phyloP scores from a whole-genome alignment of 2,329 filamentous ascomycete genomes.

The Fusarium goolgardi region DNA sequence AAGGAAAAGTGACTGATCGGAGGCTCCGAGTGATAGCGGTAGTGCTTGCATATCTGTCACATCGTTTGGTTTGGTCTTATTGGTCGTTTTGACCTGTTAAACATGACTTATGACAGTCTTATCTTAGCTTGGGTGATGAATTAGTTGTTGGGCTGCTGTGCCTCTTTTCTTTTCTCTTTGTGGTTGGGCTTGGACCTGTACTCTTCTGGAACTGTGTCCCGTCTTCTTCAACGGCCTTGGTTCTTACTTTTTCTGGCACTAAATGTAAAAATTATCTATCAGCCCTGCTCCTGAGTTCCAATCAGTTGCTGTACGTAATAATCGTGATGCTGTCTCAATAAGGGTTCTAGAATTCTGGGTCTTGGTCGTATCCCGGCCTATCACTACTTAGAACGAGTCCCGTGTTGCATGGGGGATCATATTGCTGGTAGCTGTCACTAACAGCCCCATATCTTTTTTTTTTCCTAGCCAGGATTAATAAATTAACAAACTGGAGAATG shows the following conservation, averaged over 20 bases:
- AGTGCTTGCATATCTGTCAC: not conserved
- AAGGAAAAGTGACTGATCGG: not conserved
- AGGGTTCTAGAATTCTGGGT: not conserved
- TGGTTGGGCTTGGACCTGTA: not conserved
- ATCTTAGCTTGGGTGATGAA: not conserved
- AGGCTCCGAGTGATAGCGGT: not conserved
- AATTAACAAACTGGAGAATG: not conserved
- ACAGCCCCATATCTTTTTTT: not conserved
- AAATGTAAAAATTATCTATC: not conserved
- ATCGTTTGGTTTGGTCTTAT: too few relatives aligned
- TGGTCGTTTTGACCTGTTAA: not conserved
- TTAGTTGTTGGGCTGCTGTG: not conserved
- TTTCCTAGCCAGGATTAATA: not conserved
- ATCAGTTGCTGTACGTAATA: not conserved
- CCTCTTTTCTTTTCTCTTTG: not conserved
- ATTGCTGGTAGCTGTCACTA: not conserved
- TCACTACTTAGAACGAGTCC: not conserved
- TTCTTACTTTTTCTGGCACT: not conserved
- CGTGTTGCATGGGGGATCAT: not conserved
- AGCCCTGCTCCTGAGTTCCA: not conserved
- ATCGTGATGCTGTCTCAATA: not conserved
- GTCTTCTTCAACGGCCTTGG: not conserved
- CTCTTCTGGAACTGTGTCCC: slow-evolving; percentile 1
- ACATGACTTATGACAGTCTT: not conserved
- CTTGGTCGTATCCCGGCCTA: not conserved